A percentile compares a stretch with the other conserved stretches of the same genome.
Evolutionary conservation across 345 rosid species (phyloP).

Genomic region (Rhizophora apiculata): DNA sequence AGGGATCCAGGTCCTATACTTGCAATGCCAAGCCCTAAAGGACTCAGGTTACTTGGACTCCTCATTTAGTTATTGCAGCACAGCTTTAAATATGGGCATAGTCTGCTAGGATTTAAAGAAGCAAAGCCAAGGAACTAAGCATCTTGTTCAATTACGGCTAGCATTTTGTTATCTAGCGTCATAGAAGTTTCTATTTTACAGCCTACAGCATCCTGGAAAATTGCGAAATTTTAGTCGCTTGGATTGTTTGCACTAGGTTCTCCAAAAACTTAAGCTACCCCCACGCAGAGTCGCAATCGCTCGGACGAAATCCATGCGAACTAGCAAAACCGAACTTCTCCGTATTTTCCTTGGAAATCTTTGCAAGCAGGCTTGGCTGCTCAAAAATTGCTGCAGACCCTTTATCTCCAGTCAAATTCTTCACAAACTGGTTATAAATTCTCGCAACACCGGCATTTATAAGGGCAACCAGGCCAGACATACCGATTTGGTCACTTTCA

Average conservation of each 20-base stretch:
- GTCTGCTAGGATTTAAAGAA: conserved; percentile 5
- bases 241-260: neutral
- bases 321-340: neutral
- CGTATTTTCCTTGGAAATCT: neutral
- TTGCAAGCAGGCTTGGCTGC: neutral
- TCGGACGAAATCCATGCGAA: conserved; percentile 7
- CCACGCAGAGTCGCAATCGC: neutral
- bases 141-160: conserved; percentile 2
- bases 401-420: neutral
- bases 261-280: neutral
- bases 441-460: neutral
- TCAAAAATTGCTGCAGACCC: neutral
- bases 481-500: neutral
- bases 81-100: neutral
- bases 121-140: conserved; percentile 13
- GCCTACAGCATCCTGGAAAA: neutral
- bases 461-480: neutral
- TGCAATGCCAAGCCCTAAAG: no score
- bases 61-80: no score
- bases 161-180: conserved; percentile 2
- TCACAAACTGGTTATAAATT: neutral
- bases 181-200: conserved; percentile 13
- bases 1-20: no score
- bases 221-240: neutral
- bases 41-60: no score